Evolutionary conservation across 768 basidiomycete genomes (phyloP).

Genomic region (Udeniomyces megalosporus): DNA sequence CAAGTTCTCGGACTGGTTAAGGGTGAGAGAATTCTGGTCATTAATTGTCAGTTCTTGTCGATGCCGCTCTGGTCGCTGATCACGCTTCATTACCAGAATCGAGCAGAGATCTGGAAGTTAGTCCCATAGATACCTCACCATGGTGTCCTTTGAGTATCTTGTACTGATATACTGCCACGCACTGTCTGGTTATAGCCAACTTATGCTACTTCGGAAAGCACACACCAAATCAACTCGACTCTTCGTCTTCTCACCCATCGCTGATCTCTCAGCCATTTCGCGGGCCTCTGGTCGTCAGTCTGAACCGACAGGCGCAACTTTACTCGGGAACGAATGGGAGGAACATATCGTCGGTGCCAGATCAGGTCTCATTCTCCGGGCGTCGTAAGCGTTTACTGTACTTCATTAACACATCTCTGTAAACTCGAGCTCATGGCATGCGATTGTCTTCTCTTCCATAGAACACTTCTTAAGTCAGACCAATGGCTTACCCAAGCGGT

Average conservation of each 20-base stretch:
- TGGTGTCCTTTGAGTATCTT: not conserved
- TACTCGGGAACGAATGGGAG: constrained; percentile 88
- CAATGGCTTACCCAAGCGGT: constrained; percentile 49
- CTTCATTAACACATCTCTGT: not conserved
- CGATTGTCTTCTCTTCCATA: constrained; percentile 22
- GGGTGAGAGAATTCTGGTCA: constrained; percentile 33
- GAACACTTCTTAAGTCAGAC: constrained; percentile 80
- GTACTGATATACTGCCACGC: not conserved
- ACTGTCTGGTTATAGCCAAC: constrained; percentile 43
- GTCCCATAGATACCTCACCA: constrained; percentile 22
- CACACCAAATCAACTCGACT: constrained; percentile 48
- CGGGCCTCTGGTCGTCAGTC: constrained; percentile 38
- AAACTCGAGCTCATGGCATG: not conserved
- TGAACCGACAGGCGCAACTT: constrained; percentile 57
- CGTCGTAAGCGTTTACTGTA: constrained; percentile 58
- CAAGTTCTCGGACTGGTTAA: constrained; percentile 74
- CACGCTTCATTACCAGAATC: constrained; percentile 33
- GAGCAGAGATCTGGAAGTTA: constrained; percentile 88
- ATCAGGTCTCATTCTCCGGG: constrained; percentile 80
- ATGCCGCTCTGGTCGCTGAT: not conserved
- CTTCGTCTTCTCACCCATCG: constrained; percentile 79
- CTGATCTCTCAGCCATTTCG: constrained; percentile 69
- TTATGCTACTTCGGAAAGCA: constrained; percentile 65
- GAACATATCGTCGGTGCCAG: constrained; percentile 89
- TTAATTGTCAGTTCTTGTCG: no score